Base-by-base conservation (phyloP, 345 rosid species). In the Raphanus sativus region DNA sequence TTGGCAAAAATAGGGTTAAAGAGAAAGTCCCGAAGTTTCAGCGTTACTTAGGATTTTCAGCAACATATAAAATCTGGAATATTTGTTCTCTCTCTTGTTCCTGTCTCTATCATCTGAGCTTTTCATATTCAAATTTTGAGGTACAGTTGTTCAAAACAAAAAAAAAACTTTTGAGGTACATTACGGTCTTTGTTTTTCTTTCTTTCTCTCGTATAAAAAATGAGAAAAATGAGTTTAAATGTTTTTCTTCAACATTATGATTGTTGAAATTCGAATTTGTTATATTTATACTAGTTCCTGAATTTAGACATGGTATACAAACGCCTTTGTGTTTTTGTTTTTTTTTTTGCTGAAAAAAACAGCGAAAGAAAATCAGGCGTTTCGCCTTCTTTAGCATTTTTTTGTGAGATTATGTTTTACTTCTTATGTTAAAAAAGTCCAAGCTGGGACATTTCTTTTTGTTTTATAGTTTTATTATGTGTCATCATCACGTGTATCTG, bases 401-500 rank as follows among this genome's bases (percentile, higher is more conserved):
- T 7, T 10, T 9, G 28, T 24, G 13, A 3, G 13, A 48, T 25
- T 58, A 0, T 10, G 4, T 48, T 48, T 48, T n/a, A n/a, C 3
- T n/a, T 9, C 4, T 40, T 48, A 48, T 48, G 17, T 48, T 48
- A 48, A 48, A 42, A 48, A 48, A 25, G 21, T 45, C 24, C 38
- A 61, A 69, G 28, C 40, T 48, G 15, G 11, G 63, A 34, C 16
- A 17, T 60, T 48, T 5, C 2, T 1, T 1, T 59, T 48, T 1
- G 13, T 56, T 16, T 8, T 21, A 56, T 21, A 24, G 4, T 6
- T 16, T 15, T 6, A n/a, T 5, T 30, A 54, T 12, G 12, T 12
- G 65, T 55, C 58, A 48, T 7, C 5, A 63, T 71, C 81, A 71
- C 62, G 55, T 58, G 72, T 59, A 65, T 59, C 30, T 4, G 55